phyloP scores from a whole-genome alignment of 164 flowering plant genomes.

The Chimonanthus salicifolius region DNA sequence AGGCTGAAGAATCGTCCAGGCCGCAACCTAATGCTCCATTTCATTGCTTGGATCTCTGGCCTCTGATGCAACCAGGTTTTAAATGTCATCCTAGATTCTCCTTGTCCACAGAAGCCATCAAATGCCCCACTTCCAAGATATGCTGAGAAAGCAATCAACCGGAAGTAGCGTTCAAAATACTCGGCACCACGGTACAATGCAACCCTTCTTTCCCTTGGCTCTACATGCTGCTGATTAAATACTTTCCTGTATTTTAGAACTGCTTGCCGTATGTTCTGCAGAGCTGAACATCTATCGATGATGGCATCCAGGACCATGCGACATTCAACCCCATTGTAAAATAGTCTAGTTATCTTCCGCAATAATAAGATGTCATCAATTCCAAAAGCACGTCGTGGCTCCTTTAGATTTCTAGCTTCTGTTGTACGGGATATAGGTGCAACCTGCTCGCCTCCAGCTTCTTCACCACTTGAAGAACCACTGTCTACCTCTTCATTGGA shows the following conservation, averaged over 20 bases:
- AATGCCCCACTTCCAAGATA: conserved; percentile 94
- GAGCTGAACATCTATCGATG: conserved; percentile 91
- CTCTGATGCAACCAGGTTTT: conserved; percentile 86
- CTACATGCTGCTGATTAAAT: conserved; percentile 87
- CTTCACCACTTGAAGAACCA: conserved; percentile 68
- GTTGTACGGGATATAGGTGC: conserved; percentile 13
- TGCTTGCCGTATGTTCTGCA: conserved; percentile 92
- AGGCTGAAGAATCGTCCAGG: conserved; percentile 87
- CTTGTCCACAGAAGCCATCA: conserved; percentile 93
- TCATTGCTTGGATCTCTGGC: conserved; percentile 95
- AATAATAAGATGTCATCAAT: conserved; percentile 78
- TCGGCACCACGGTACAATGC: conserved; percentile 96
- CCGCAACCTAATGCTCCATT: conserved; percentile 88
- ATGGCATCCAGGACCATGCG: conserved; percentile 86
- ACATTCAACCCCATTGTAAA: conserved; percentile 87
- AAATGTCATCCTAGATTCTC: conserved; percentile 64
- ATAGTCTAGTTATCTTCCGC: conserved; percentile 79
- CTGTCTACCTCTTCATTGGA: conserved; percentile 43
- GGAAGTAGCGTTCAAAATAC: conserved; percentile 90
- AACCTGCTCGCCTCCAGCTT: conserved; percentile 33
- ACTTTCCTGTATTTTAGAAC: conserved; percentile 80
- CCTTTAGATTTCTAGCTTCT: conserved; percentile 26
- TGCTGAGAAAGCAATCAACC: conserved; percentile 91
- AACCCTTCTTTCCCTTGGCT: conserved; percentile 82
- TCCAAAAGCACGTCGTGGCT: conserved; percentile 60